Base-by-base conservation (phyloP, 805 yeast genomes). In the Spathaspora passalidarum region DNA sequence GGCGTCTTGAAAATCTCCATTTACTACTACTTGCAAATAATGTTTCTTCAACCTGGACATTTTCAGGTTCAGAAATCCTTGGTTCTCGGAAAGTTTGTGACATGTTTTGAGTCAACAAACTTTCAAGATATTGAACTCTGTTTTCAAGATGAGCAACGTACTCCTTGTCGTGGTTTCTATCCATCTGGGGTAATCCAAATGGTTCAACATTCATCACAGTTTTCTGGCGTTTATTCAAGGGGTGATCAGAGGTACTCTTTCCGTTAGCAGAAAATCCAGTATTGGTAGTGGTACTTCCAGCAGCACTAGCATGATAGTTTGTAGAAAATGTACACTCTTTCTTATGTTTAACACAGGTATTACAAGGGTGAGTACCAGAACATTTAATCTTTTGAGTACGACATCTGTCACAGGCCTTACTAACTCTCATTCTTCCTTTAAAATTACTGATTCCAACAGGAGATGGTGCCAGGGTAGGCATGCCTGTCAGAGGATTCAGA, bases 341-440 rank as follows among this genome's bases (percentile, higher is more conserved):
- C 40, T 56, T 62, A 44, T 64, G 70, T 53, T 66, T 64, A 6
- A 56, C 47, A 57, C 86, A 81, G 5, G 73, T 68, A 4, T 50
- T 47, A 49, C 86, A 81, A 8, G 85, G 85, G 37, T 51, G 52
- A 13, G 68, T 63, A 4, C 84, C 84, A 42, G 79, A 70, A 56
- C 86, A 81, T 53, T 81, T 80, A 47, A 78, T 76, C 58, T 81
- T 80, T 49, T 76, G 80, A 32, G 66, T 61, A 46, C 81, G 65
- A 57, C 86, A 81, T 18, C 80, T 63, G 44, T 74, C 78, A 51
- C 86, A 81, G 1, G 85, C 86, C 49, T 69, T 73, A 44, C 68
- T 63, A 8, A 78, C 83, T 38, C 81, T 57, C 47, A 68, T 51
- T 23, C 76, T 56, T 5, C 51, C 54, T 40, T 42, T 56, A 20